These are phyloP conservation scores for Trichoderma asperelloides DNA, from an alignment of 495 filamentous ascomycete species.

Conservation along the genomic window DNA sequence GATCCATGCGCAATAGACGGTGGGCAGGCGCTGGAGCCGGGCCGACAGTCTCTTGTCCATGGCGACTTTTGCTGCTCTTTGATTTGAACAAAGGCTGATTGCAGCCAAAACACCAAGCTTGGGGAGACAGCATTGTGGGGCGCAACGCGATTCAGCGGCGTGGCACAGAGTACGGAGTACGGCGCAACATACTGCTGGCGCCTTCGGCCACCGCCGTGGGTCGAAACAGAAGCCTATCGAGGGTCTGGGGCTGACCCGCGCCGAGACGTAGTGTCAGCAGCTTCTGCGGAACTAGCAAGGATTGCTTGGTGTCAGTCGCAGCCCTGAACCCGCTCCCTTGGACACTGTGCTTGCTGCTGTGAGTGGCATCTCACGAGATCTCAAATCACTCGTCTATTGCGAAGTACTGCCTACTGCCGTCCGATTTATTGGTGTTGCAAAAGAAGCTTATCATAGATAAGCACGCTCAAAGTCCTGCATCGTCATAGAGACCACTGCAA, in stretches of 20 bases:
- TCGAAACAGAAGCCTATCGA: background rate
- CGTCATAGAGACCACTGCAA: background rate
- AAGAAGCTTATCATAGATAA: constrained; percentile 2
- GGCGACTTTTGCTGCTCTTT: background rate
- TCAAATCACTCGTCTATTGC: background rate
- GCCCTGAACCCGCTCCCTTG: background rate
- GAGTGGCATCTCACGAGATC: constrained; percentile 6
- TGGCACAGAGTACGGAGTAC: background rate
- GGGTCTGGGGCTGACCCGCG: constrained; percentile 7
- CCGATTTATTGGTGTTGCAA: background rate
- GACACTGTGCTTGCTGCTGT: background rate
- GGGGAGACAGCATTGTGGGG: background rate
- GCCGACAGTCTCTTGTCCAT: constrained; percentile 3
- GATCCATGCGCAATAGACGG: background rate
- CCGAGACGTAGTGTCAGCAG: constrained; percentile 6
- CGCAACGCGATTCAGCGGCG: constrained; percentile 3
- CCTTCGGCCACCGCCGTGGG: constrained; percentile 7
- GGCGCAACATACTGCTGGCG: constrained; percentile 3
- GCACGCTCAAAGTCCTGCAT: background rate
- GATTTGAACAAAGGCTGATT: background rate
- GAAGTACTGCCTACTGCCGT: background rate
- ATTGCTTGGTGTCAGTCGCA: background rate
- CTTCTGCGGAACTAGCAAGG: constrained; percentile 6
- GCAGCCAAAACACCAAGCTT: background rate
- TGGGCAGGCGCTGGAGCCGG: constrained; percentile 2